A percentile compares a stretch with the other conserved stretches of the same genome.
These are phyloP conservation scores for Calocybe gangraenosa DNA, from an alignment of 768 basidiomycete genomes.

Conservation along the genomic window DNA sequence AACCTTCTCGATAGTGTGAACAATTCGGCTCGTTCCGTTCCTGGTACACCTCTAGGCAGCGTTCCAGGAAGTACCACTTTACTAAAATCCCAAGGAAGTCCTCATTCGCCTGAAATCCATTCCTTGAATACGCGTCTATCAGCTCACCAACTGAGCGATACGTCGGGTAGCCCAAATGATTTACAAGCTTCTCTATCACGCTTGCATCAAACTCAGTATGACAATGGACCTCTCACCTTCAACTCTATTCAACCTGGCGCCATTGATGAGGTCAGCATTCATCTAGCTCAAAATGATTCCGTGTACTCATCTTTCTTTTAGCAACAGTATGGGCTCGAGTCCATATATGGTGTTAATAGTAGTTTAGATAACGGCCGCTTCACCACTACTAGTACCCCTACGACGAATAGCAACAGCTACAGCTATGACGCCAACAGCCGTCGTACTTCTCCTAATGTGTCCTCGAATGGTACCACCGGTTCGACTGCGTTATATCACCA, in stretches of 20 bases:
- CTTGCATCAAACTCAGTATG: conserved; percentile 54
- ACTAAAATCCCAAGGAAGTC: conserved; percentile 66
- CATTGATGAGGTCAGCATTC: conserved; percentile 52
- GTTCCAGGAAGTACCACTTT: conserved; percentile 44
- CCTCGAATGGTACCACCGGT: conserved; percentile 42
- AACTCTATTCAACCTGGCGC: conserved; percentile 43
- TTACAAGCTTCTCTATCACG: conserved; percentile 74
- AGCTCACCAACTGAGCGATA: conserved; percentile 48
- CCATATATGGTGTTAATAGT: conserved; percentile 45
- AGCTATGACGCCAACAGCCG: conserved; percentile 49
- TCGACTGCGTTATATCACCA: conserved; percentile 78
- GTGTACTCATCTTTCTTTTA: conserved; percentile 13
- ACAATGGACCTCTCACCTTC: conserved; percentile 49
- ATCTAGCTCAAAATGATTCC: neutral
- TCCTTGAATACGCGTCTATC: conserved; percentile 59
- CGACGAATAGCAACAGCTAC: no score
- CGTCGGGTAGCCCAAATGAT: conserved; percentile 46
- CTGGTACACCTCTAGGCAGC: conserved; percentile 73
- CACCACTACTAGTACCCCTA: conserved; percentile 19
- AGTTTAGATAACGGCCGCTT: conserved; percentile 49
- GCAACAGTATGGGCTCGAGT: conserved; percentile 57
- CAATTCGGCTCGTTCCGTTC: conserved; percentile 71
- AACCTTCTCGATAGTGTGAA: conserved; percentile 57
- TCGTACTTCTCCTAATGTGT: conserved; percentile 17
- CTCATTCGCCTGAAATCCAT: conserved; percentile 58